Conservation (phyloP, 164 flowering plant genomes). For the Umbilicus rupestris region DNA sequence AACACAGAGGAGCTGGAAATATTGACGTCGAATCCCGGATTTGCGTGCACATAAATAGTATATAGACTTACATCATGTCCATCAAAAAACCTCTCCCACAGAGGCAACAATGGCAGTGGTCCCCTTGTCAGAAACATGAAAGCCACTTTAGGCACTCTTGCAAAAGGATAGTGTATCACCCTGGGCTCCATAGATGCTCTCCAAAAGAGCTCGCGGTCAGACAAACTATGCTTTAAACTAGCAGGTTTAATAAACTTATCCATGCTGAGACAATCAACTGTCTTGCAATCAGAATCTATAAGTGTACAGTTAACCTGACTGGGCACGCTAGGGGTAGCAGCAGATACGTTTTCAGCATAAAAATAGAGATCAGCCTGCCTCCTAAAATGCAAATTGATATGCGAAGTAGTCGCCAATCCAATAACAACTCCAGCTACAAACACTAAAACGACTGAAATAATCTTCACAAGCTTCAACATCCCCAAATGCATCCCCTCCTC, state of each 20-base stretch:
- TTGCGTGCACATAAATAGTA: conserved; percentile 45
- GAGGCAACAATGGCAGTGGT: conserved; percentile 48
- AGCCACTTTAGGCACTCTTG: conserved; percentile 45
- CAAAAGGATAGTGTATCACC: conserved; percentile 28
- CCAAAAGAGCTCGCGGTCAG: conserved; percentile 50
- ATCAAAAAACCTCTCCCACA: conserved; percentile 57
- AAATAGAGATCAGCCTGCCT: conserved; percentile 15
- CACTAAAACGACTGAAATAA: conserved; percentile 29
- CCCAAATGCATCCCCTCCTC: conserved; percentile 18
- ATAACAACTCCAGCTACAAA: conserved; percentile 49
- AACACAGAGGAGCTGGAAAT: conserved; percentile 34
- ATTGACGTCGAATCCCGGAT: conserved; percentile 29
- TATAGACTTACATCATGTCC: conserved; percentile 29
- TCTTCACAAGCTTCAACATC: conserved; percentile 25
- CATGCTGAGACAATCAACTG: conserved; percentile 27
- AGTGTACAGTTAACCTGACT: conserved; percentile 15
- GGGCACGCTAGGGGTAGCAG: conserved; percentile 5
- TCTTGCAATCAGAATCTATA: conserved; percentile 15
- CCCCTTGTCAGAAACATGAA: conserved; percentile 61
- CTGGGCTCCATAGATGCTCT: conserved; percentile 50
- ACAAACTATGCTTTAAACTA: conserved; percentile 29
- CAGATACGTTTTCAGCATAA: conserved; percentile 6
- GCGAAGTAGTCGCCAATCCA: conserved; percentile 40
- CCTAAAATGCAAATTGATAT: conserved; percentile 24
- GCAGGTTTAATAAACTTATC: conserved; percentile 24